Percentiles rank a stretch among this genome's conserved stretches.
Conservation (phyloP, 495 filamentous ascomycete species). For the Penicillium subrubescens region DNA sequence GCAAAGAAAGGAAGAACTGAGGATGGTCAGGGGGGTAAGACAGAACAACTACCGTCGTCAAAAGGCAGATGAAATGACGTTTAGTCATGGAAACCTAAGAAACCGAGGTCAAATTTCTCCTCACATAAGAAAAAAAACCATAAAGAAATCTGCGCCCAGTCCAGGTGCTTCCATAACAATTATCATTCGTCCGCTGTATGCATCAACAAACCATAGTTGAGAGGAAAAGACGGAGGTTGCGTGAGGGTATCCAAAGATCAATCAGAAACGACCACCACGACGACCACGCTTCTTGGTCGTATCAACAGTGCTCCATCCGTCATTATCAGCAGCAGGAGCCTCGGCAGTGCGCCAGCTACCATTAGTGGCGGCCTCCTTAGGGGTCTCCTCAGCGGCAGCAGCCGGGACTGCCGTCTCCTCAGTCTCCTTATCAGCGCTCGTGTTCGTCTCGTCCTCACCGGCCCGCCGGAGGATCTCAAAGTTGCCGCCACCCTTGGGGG, state of each 20-base stretch:
- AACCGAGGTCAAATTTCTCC: not conserved
- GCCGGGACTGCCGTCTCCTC: constrained; percentile 31
- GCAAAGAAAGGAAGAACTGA: constrained; percentile 19
- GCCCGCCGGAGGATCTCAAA: constrained; percentile 58
- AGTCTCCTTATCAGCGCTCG: constrained; percentile 40
- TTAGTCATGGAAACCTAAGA: constrained; percentile 8
- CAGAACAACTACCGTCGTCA: constrained; percentile 25
- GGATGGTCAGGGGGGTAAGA: constrained; percentile 20
- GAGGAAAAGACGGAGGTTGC: constrained; percentile 27
- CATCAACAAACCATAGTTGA: constrained; percentile 15
- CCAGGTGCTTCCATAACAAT: not conserved
- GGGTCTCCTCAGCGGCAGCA: constrained; percentile 35
- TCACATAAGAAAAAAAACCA: not conserved
- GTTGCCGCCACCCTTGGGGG: constrained; percentile 46
- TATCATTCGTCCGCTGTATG: not conserved
- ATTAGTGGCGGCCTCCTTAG: constrained; percentile 44
- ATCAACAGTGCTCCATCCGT: constrained; percentile 78
- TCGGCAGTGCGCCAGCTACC: constrained; percentile 46
- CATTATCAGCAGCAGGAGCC: constrained; percentile 55
- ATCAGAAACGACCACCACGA: constrained; percentile 56
- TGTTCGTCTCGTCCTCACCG: constrained; percentile 46
- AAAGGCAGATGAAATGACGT: constrained; percentile 21
- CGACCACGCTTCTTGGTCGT: constrained; percentile 55
- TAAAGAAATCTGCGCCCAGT: not conserved
- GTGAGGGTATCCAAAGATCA: constrained; percentile 47